Evolutionary conservation across 2,329 filamentous ascomycete species (phyloP).

Genomic region (Esteya vermicola): DNA sequence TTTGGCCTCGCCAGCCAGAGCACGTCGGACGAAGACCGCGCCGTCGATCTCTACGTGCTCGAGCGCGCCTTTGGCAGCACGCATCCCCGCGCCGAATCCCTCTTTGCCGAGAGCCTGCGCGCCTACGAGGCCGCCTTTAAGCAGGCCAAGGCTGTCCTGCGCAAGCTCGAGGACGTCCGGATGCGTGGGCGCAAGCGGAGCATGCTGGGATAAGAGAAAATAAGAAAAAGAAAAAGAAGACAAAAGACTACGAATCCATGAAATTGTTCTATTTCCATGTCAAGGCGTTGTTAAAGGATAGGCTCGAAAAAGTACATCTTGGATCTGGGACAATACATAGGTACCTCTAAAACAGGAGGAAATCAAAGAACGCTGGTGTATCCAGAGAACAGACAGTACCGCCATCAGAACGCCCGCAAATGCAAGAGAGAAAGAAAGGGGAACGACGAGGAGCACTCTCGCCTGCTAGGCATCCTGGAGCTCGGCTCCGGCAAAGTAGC

Average conservation of each 20-base stretch:
- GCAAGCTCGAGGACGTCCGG: slow-evolving; percentile 78
- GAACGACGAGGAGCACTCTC: not conserved
- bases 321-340: too few species aligned
- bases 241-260: not conserved
- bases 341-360: too few species aligned
- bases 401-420: not conserved
- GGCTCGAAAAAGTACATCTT: too few species aligned
- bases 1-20: slow-evolving; percentile 81
- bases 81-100: slow-evolving; percentile 67
- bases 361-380: not conserved
- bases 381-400: not conserved
- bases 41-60: slow-evolving; percentile 90
- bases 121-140: slow-evolving; percentile 65
- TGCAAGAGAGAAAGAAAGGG: slow-evolving; percentile 1
- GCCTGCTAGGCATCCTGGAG: slow-evolving; percentile 35
- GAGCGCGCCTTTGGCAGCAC: slow-evolving; percentile 92
- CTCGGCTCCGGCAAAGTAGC: slow-evolving; percentile 83
- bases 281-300: too few species aligned
- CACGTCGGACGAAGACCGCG: slow-evolving; percentile 76
- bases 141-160: slow-evolving; percentile 60
- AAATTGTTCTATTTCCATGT: too few species aligned
- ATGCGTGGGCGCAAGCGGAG: slow-evolving; percentile 91
- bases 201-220: slow-evolving; percentile 62
- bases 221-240: not conserved
- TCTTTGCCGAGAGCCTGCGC: slow-evolving; percentile 60